Conservation (phyloP, 2,329 filamentous ascomycete species). For the Neurospora sp. region DNA sequence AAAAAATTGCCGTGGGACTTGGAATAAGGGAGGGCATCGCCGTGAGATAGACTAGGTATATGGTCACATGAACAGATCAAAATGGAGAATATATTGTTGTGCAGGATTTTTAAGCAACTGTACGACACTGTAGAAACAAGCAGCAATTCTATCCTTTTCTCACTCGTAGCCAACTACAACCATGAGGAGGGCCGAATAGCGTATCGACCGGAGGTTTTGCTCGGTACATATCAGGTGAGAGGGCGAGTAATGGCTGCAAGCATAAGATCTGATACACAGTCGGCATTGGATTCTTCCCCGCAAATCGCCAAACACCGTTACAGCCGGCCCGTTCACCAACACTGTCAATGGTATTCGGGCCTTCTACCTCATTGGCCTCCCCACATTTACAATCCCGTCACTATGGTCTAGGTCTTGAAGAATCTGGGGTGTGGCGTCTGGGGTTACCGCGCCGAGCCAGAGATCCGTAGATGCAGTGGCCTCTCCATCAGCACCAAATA, state of each 20-base stretch:
- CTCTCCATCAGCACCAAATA: background rate
- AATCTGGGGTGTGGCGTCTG: background rate
- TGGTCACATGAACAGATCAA: background rate
- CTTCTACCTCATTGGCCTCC: background rate
- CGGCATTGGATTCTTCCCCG: background rate
- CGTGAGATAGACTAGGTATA: background rate
- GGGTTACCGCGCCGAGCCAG: background rate
- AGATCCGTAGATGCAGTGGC: background rate
- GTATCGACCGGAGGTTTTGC: background rate
- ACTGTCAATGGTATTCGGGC: background rate
- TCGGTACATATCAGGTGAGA: background rate
- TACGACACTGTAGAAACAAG: background rate
- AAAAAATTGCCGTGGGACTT: background rate
- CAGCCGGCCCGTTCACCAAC: background rate
- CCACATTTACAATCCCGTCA: background rate
- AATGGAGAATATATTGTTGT: background rate
- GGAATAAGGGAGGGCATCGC: background rate
- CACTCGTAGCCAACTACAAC: background rate
- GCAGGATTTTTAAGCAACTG: background rate
- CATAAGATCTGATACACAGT: background rate
- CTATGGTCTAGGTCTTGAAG: background rate
- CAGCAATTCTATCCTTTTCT: background rate
- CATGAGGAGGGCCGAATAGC: background rate
- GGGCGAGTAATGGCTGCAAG: background rate
- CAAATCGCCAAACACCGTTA: background rate